These are phyloP conservation scores for Gentiana straminea DNA, from an alignment of 257 asterid species.

Conservation along the genomic window DNA sequence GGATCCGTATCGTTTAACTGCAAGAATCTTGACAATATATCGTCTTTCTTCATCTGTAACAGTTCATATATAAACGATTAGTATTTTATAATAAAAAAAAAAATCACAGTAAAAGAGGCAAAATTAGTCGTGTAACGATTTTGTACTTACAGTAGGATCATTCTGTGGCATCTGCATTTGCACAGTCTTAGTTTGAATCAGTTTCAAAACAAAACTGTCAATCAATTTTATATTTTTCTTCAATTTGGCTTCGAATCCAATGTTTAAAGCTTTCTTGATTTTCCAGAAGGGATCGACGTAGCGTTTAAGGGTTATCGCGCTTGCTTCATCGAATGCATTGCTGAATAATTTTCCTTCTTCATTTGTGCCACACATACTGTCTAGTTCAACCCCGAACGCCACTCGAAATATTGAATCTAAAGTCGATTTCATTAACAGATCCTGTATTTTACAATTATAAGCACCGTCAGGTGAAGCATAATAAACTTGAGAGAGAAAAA, in stretches of 20 bases:
- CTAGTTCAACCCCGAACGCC: constrained; percentile 44
- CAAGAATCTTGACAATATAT: constrained; percentile 43
- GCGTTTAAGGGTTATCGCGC: constrained; percentile 33
- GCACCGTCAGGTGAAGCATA: background rate
- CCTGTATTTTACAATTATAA: constrained; percentile 15
- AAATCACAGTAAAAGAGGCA: background rate
- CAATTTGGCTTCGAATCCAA: constrained; percentile 41
- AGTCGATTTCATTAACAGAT: constrained; percentile 39
- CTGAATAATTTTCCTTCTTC: constrained; percentile 32
- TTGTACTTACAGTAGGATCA: constrained; percentile 16
- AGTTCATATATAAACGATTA: background rate
- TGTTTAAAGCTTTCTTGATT: constrained; percentile 33
- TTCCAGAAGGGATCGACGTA: constrained; percentile 46
- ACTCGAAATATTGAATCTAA: constrained; percentile 45
- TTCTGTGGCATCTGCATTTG: constrained; percentile 21
- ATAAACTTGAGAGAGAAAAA: background rate
- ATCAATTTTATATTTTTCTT: constrained; percentile 26
- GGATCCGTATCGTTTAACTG: constrained; percentile 28
- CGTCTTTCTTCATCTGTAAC: constrained; percentile 33
- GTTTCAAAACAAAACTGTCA: constrained; percentile 30
- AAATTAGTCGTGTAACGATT: background rate
- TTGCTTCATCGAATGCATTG: constrained; percentile 49
- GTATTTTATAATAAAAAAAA: background rate
- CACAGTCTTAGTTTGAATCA: constrained; percentile 33
- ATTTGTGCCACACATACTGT: constrained; percentile 38